A percentile compares a stretch with the other conserved stretches of the same genome.
phyloP scores from a whole-genome alignment of 768 basidiomycete species.

The Cystobasidium ongulense region DNA sequence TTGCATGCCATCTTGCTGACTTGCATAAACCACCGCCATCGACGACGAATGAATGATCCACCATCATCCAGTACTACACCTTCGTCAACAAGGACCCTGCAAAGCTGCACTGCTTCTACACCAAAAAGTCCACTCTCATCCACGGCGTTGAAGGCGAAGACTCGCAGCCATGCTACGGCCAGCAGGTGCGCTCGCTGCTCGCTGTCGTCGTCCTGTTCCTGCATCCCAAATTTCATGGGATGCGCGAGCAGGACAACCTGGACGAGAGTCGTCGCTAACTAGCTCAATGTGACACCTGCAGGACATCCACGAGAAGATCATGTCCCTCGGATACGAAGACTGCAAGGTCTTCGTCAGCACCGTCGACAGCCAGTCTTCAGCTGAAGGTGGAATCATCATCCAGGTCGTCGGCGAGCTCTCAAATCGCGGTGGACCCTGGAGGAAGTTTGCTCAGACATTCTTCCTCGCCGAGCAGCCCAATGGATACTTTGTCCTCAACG shows the following conservation, averaged over 20 bases:
- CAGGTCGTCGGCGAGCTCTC: slow-evolving; percentile 98
- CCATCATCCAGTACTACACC: slow-evolving; percentile 77
- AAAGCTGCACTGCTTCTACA: slow-evolving; percentile 98
- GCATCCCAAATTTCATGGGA: neutral
- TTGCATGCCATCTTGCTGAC: neutral
- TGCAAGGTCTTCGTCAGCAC: slow-evolving; percentile 99
- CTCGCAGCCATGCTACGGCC: slow-evolving; percentile 74
- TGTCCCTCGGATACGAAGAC: slow-evolving; percentile 83
- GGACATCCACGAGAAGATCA: slow-evolving; percentile 97
- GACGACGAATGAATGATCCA: neutral
- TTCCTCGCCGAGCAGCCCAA: slow-evolving; percentile 99
- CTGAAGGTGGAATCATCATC: slow-evolving; percentile 92
- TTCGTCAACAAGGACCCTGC: slow-evolving; percentile 96
- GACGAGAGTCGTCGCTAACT: no score
- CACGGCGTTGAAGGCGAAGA: slow-evolving; percentile 98
- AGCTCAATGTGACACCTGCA: slow-evolving; percentile 44
- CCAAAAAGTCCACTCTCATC: slow-evolving; percentile 90
- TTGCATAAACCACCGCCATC: neutral
- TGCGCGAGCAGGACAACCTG: slow-evolving; percentile 8
- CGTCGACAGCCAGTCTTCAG: slow-evolving; percentile 92
- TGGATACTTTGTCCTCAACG: slow-evolving; percentile 98
- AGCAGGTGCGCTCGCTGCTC: slow-evolving; percentile 59
- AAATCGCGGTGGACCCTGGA: slow-evolving; percentile 82
- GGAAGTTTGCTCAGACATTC: slow-evolving; percentile 98
- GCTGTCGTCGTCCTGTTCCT: neutral